Conservation (phyloP, 208 protist genomes). For the Crithidia acanthocephali region DNA sequence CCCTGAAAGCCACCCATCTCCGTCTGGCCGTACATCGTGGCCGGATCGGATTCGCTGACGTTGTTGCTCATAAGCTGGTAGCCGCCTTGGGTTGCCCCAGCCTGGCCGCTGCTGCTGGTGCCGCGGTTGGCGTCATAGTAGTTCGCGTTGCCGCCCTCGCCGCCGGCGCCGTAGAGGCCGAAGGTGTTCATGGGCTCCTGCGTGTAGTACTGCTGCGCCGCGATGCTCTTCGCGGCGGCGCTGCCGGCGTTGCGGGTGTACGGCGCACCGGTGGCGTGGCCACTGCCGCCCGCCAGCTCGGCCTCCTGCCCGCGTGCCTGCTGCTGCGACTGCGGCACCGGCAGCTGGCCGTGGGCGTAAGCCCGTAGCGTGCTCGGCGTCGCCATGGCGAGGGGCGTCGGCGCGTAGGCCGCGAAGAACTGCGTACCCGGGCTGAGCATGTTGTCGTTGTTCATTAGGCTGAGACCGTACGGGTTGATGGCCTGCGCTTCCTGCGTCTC, state of each 20-base stretch:
- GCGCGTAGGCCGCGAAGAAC: constrained; percentile 88
- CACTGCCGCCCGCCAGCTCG: constrained; percentile 13
- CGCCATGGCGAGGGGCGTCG: constrained; percentile 76
- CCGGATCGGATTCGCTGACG: constrained; percentile 18
- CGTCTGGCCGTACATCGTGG: constrained; percentile 26
- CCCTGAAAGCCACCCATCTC: constrained; percentile 25
- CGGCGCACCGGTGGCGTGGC: constrained; percentile 12
- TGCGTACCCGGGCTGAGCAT: constrained; percentile 85
- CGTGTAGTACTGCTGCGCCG: constrained; percentile 88
- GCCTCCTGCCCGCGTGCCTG: constrained; percentile 12
- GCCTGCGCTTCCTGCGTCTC: constrained; percentile 72
- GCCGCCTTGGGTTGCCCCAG: constrained; percentile 14
- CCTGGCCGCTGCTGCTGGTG: constrained; percentile 22
- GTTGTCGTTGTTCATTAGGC: constrained; percentile 51
- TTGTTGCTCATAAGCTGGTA: constrained; percentile 34
- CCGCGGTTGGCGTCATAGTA: constrained; percentile 36
- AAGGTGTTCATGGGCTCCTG: constrained; percentile 84
- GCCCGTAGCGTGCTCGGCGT: constrained; percentile 80
- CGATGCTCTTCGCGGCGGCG: constrained; percentile 46
- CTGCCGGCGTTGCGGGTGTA: constrained; percentile 20
- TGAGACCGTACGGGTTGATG: constrained; percentile 83
- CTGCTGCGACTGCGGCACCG: constrained; percentile 40
- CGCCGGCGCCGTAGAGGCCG: constrained; percentile 41
- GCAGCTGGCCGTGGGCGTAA: constrained; percentile 75
- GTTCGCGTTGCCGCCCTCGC: constrained; percentile 17